phyloP scores from a whole-genome alignment of 805 yeast species.

The Candida gorgasii region DNA sequence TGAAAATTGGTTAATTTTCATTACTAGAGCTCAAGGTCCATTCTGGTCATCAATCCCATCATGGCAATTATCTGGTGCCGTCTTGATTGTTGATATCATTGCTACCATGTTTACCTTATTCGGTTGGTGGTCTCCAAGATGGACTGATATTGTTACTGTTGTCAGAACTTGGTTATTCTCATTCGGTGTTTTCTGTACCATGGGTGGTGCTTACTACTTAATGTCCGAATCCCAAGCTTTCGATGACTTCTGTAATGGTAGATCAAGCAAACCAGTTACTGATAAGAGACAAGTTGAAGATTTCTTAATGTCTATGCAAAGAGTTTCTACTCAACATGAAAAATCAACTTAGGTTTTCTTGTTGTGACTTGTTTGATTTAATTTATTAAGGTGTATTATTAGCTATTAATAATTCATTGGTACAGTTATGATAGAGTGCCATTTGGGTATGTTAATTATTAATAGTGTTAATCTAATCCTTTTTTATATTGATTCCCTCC shows the following conservation, averaged over 20 bases:
- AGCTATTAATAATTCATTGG: slow-evolving; percentile 1
- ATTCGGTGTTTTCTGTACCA: slow-evolving; percentile 93
- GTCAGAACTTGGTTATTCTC: slow-evolving; percentile 95
- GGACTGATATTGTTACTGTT: slow-evolving; percentile 94
- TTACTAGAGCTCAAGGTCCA: slow-evolving; percentile 96
- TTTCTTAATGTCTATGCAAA: slow-evolving; percentile 82
- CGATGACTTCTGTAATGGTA: slow-evolving; percentile 85
- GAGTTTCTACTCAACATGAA: slow-evolving; percentile 89
- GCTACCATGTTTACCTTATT: slow-evolving; percentile 90
- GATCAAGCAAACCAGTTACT: slow-evolving; percentile 54
- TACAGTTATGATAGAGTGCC: slow-evolving; percentile 9
- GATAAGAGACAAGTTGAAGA: slow-evolving; percentile 75
- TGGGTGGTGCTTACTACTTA: slow-evolving; percentile 95
- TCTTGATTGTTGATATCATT: slow-evolving; percentile 81
- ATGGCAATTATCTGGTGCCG: slow-evolving; percentile 96
- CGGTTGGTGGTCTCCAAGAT: slow-evolving; percentile 98
- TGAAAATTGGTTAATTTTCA: slow-evolving; percentile 96
- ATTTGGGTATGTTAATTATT: slow-evolving; percentile 6
- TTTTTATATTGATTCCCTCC: slow-evolving; percentile 8
- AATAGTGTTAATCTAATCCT: background rate
- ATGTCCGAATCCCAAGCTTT: slow-evolving; percentile 81
- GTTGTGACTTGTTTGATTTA: slow-evolving; percentile 1
- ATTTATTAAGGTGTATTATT: slow-evolving; percentile 3
- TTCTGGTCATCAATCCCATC: slow-evolving; percentile 97
- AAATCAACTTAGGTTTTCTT: slow-evolving; percentile 56